Conservation (phyloP, 202 grass and related monocot genomes). For the Brachypodium distachyon region DNA sequence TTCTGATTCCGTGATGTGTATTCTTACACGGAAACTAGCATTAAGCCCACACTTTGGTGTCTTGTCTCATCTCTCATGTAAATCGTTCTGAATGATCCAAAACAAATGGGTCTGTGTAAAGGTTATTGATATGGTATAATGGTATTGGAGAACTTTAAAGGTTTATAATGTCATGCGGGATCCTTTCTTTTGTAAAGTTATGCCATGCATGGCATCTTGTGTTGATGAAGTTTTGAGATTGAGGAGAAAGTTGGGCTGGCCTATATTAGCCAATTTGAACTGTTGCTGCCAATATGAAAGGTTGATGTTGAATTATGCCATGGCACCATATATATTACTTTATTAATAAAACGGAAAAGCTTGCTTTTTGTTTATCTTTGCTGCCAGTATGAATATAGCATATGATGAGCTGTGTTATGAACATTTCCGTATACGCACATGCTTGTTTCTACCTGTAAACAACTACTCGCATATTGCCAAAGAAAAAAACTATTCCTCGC, state of each 20-base stretch:
- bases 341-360: too few species aligned
- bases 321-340: too few species aligned
- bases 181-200: background rate
- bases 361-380: background rate
- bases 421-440: background rate
- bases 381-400: background rate
- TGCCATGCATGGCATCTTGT: background rate
- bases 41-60: background rate
- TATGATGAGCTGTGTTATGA: background rate
- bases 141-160: background rate
- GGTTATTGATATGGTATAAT: background rate
- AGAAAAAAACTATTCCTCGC: background rate
- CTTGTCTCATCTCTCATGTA: background rate
- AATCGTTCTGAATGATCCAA: background rate
- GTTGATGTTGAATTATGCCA: too few species aligned
- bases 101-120: background rate
- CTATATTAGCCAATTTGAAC: background rate
- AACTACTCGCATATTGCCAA: background rate
- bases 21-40: background rate
- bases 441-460: conserved; percentile 4
- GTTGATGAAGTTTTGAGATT: background rate
- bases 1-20: conserved; percentile 9
- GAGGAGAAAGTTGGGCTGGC: background rate
- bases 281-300: background rate
- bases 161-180: background rate